A percentile compares a stretch with the other conserved stretches of the same genome.
phyloP scores from a whole-genome alignment of 257 asterid species.

The Nicotiana undulata region DNA sequence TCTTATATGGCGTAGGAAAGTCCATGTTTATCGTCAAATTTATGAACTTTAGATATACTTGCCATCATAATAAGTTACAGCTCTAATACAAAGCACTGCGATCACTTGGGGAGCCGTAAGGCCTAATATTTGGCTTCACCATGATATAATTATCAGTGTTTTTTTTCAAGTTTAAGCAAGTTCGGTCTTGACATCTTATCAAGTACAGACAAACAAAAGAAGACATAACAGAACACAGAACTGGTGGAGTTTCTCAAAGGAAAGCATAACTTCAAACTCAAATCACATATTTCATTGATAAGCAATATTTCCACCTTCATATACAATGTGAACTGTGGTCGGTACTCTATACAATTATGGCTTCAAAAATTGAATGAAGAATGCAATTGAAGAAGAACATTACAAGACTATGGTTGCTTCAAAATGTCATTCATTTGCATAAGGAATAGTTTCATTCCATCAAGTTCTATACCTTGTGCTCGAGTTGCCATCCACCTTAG shows the following conservation, averaged over 20 bases:
- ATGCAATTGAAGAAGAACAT: background rate
- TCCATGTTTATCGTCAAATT: background rate
- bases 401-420: background rate
- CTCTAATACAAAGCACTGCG: background rate
- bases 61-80: background rate
- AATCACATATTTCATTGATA: background rate
- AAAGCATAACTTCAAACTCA: background rate
- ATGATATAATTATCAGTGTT: background rate
- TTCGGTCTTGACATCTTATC: background rate
- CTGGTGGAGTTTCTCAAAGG: background rate
- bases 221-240: background rate
- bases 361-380: background rate
- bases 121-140: background rate
- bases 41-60: background rate
- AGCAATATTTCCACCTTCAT: background rate
- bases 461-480: background rate
- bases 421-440: background rate
- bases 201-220: background rate
- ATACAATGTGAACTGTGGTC: slow-evolving; percentile 3
- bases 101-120: background rate
- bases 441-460: background rate
- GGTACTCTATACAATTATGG: background rate
- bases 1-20: background rate
- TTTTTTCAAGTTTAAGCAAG: background rate
- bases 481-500: background rate